Evolutionary conservation across 2,329 filamentous ascomycete species (phyloP).

Genomic region (Fusarium sp.): DNA sequence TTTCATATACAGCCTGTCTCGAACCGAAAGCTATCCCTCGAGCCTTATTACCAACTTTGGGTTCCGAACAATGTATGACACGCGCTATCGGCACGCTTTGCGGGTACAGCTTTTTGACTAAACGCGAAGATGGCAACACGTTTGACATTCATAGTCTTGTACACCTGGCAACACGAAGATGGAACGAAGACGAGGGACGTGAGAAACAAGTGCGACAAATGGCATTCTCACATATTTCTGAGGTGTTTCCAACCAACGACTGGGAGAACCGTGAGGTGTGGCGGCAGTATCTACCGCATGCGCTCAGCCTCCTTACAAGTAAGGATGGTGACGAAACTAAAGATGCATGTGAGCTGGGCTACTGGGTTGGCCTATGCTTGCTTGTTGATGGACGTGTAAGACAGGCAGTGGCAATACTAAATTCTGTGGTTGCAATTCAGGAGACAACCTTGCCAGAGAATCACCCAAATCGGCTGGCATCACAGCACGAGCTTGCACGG

Average conservation of each 20-base stretch:
- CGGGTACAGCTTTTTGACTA: conserved; percentile 50
- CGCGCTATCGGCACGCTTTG: conserved; percentile 50
- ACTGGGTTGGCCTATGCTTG: not conserved
- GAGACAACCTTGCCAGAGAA: not conserved
- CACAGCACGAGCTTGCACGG: fast-evolving
- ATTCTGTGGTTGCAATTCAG: fast-evolving
- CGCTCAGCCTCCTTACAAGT: not conserved
- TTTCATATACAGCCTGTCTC: conserved; percentile 57
- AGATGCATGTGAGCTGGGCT: fast-evolving
- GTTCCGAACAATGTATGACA: conserved; percentile 34
- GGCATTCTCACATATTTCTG: not conserved
- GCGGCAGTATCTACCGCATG: conserved; percentile 6
- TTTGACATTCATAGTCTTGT: conserved; percentile 56
- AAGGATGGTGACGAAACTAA: fast-evolving
- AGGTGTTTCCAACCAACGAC: not conserved
- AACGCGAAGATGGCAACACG: conserved; percentile 38
- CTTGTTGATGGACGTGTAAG: not conserved
- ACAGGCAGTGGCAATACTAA: not conserved
- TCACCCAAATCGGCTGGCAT: not conserved
- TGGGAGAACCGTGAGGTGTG: not conserved
- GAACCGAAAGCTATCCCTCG: conserved; percentile 55
- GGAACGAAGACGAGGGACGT: conserved; percentile 21
- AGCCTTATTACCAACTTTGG: conserved; percentile 46
- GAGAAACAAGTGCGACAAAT: fast-evolving
- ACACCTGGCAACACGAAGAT: conserved; percentile 49